Evolutionary conservation across 805 yeast species (phyloP), one percentile per base, ranked within the genome.

Genomic region (Hermanozyma aechmeae): DNA sequence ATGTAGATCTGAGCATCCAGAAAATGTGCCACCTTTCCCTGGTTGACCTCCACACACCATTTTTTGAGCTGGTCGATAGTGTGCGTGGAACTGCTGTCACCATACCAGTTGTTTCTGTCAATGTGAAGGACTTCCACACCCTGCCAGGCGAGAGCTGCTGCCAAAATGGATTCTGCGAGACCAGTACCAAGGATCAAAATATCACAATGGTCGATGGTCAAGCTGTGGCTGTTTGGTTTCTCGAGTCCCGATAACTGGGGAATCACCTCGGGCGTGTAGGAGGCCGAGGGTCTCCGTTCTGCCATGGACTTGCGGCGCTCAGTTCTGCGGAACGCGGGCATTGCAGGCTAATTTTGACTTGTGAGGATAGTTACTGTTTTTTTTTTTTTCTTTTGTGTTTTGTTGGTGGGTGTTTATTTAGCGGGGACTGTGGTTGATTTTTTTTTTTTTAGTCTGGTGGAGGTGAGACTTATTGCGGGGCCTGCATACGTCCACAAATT

Each of bases 141-240:
- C 45, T 85, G 95, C 97, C 98, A 92, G 9, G 96, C 80, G 26
- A 92, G 65, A 0, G 96, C 89, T 9, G 96, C 95, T 0, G 97
- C 96, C 27, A 86, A 56, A 9, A 92, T 76, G 41, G 85, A 74
- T 52, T 92, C 95, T 2, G 77, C 79, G 24, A 92, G 64, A 3
- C 97, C 97, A 0, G 98, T 89, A 21, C 98, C 98, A 39, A 81
- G 74, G 32, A 92, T 81, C 17, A 92, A 65, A 10, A 92, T 95
- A 49, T 92, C 98, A 42, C 85, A 83, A 21, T 52, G 54, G 37
- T 59, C 63, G 37, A 77, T 60, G 16, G 78, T 83, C 5, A 92
- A 76, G 20, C 73, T 68, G 13, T 77, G 78, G 18, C 71, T 56
- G 27, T 58, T 59, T 3, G 93, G 89, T 39, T 79, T 77, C 46